Evolutionary conservation across 2,329 filamentous ascomycete species (phyloP).

Genomic region (Drechslera avenae): DNA sequence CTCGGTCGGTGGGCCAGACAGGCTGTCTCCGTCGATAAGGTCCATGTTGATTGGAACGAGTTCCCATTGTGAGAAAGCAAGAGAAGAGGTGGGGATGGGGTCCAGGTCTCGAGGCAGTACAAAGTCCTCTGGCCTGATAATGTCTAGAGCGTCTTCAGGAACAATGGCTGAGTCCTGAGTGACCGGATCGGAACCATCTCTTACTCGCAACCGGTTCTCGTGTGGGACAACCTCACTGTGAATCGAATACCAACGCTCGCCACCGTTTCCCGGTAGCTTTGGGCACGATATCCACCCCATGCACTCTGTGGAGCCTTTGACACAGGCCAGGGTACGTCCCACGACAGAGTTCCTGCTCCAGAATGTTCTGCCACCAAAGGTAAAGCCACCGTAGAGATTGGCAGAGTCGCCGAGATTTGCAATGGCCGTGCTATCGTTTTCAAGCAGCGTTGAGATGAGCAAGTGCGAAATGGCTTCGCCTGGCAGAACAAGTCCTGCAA

Average conservation of each 20-base stretch:
- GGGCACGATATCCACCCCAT: slow-evolving; percentile 61
- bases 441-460: slow-evolving; percentile 61
- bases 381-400: slow-evolving; percentile 61
- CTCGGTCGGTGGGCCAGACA: slow-evolving; percentile 19
- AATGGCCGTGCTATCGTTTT: slow-evolving; percentile 59
- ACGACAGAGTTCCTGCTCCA: slow-evolving; percentile 64
- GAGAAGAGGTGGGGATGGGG: slow-evolving; percentile 17
- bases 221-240: slow-evolving; percentile 40
- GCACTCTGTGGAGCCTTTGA: slow-evolving; percentile 54
- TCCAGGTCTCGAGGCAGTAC: slow-evolving; percentile 44
- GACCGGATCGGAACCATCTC: slow-evolving; percentile 34
- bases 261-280: slow-evolving; percentile 48
- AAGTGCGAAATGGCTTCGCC: slow-evolving; percentile 49
- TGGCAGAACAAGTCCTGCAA: slow-evolving; percentile 61
- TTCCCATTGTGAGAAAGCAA: slow-evolving; percentile 37
- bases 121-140: slow-evolving; percentile 45
- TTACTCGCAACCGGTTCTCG: slow-evolving; percentile 50
- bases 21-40: slow-evolving; percentile 29
- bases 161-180: slow-evolving; percentile 45
- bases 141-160: slow-evolving; percentile 23
- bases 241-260: slow-evolving; percentile 58
- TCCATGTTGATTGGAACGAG: slow-evolving; percentile 32
- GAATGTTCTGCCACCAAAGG: slow-evolving; percentile 57
- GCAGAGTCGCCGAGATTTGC: slow-evolving; percentile 55
- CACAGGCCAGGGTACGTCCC: slow-evolving; percentile 58